A percentile compares a stretch with the other conserved stretches of the same genome.
Evolutionary conservation across 1,139 yeast species (phyloP).

Genomic region (Kodamaea ohmeri): DNA sequence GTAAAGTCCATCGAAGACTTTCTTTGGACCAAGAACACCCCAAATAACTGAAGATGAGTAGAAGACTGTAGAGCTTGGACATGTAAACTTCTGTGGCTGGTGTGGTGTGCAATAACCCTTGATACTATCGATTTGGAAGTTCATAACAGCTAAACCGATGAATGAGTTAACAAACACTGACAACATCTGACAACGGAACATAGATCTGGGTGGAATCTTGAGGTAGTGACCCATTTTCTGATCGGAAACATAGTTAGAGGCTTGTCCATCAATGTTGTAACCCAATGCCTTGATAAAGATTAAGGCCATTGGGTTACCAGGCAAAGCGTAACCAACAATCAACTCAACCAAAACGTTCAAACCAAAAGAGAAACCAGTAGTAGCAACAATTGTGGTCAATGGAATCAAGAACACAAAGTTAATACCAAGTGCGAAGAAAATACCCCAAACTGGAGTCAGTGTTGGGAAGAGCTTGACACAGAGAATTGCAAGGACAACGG

Average conservation of each 20-base stretch:
- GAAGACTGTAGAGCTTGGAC: conserved; percentile 34
- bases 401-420: conserved; percentile 23
- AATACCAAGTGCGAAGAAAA: conserved; percentile 22
- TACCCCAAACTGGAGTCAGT: conserved; percentile 23
- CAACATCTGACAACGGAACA: conserved; percentile 33
- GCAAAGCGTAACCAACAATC: conserved; percentile 21
- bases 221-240: conserved; percentile 37
- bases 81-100: conserved; percentile 29
- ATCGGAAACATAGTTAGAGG: conserved; percentile 35
- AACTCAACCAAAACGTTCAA: conserved; percentile 23
- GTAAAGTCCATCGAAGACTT: conserved; percentile 32
- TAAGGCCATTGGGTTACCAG: conserved; percentile 23
- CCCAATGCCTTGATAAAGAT: conserved; percentile 22
- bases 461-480: conserved; percentile 21
- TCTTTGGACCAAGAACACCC: conserved; percentile 39
- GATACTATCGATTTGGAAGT: conserved; percentile 29
- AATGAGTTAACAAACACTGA: conserved; percentile 27
- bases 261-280: conserved; percentile 31
- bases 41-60: conserved; percentile 34
- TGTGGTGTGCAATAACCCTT: conserved; percentile 26
- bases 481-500: conserved; percentile 17
- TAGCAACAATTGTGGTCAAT: conserved; percentile 16
- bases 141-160: conserved; percentile 28
- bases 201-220: conserved; percentile 33
- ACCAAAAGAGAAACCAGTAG: conserved; percentile 20